Evolutionary conservation across 2,329 filamentous ascomycete species (phyloP).

Genomic region (Huntiella abstrusa): DNA sequence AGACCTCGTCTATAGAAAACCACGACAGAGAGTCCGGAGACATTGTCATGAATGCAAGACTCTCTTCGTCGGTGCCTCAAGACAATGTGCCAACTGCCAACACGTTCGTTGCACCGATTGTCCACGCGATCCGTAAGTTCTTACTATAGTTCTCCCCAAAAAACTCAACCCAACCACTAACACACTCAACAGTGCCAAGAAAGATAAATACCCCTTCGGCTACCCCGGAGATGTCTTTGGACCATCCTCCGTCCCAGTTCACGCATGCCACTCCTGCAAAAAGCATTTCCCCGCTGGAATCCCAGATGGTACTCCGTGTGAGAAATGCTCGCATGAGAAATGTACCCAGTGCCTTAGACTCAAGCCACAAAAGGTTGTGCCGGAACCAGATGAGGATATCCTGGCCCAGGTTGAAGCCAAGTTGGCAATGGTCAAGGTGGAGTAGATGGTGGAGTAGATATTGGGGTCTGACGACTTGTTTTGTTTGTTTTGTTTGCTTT

Average conservation of each 20-base stretch:
- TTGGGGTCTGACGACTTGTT: not conserved
- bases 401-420: slow-evolving; percentile 38
- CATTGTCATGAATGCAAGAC: slow-evolving; percentile 57
- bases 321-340: slow-evolving; percentile 39
- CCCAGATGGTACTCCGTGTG: slow-evolving; percentile 34
- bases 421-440: slow-evolving; percentile 26
- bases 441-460: slow-evolving; percentile 13
- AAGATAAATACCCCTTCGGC: slow-evolving; percentile 48
- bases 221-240: slow-evolving; percentile 49
- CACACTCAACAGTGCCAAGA: slow-evolving; percentile 33
- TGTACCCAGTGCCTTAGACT: slow-evolving; percentile 40
- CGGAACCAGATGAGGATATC: slow-evolving; percentile 41
- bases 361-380: slow-evolving; percentile 40
- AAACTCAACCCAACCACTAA: slow-evolving; percentile 5
- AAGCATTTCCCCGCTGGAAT: slow-evolving; percentile 33
- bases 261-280: slow-evolving; percentile 45
- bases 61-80: slow-evolving; percentile 38
- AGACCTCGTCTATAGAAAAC: slow-evolving; percentile 52
- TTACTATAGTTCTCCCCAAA: not conserved
- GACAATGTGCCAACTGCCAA: slow-evolving; percentile 47
- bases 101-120: slow-evolving; percentile 66
- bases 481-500: not conserved
- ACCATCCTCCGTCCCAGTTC: slow-evolving; percentile 30
- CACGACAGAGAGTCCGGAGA: slow-evolving; percentile 54
- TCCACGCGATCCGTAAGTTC: slow-evolving; percentile 56